Evolutionary conservation across 768 basidiomycete species (phyloP).

Genomic region (Dentipellis fragilis): DNA sequence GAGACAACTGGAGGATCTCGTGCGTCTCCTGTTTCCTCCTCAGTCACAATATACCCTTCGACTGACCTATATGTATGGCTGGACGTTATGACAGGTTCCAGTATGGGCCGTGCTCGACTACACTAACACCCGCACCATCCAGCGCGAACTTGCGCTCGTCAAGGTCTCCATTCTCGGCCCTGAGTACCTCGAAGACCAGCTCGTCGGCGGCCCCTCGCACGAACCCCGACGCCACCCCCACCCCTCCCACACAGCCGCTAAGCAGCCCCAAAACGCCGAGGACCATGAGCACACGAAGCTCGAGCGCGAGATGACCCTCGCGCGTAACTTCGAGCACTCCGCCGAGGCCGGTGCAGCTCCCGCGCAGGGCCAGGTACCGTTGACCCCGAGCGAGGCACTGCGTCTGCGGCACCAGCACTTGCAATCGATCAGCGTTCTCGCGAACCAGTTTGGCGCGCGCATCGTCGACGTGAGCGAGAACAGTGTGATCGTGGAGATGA

Average conservation of each 20-base stretch:
- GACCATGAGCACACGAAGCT: slow-evolving; percentile 35
- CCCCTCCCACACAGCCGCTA: slow-evolving; percentile 4
- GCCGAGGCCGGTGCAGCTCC: slow-evolving; percentile 22
- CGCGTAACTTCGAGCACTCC: slow-evolving; percentile 67
- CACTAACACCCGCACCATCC: slow-evolving; percentile 83
- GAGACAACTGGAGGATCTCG: slow-evolving; percentile 91
- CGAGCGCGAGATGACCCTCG: slow-evolving; percentile 63
- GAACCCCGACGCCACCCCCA: slow-evolving; percentile 40
- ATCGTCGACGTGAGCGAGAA: slow-evolving; percentile 94
- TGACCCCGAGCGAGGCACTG: slow-evolving; percentile 67
- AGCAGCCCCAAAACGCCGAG: slow-evolving; percentile 10
- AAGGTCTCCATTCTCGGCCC: slow-evolving; percentile 97
- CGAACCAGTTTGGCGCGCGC: slow-evolving; percentile 83
- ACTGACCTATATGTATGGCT: not conserved
- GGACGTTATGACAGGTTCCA: slow-evolving; percentile 58
- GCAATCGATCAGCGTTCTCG: slow-evolving; percentile 75
- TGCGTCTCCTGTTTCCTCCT: slow-evolving; percentile 29
- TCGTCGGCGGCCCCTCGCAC: slow-evolving; percentile 76
- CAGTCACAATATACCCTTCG: too few relatives aligned
- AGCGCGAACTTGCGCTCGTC: slow-evolving; percentile 88
- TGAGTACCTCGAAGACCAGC: slow-evolving; percentile 91
- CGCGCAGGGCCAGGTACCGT: slow-evolving; percentile 19
- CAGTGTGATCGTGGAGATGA: slow-evolving; percentile 89
- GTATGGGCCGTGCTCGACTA: slow-evolving; percentile 99
- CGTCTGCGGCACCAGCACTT: slow-evolving; percentile 85